Evolutionary conservation across 1,139 yeast species (phyloP).

Genomic region (Saccharomycopsis hybrid): DNA sequence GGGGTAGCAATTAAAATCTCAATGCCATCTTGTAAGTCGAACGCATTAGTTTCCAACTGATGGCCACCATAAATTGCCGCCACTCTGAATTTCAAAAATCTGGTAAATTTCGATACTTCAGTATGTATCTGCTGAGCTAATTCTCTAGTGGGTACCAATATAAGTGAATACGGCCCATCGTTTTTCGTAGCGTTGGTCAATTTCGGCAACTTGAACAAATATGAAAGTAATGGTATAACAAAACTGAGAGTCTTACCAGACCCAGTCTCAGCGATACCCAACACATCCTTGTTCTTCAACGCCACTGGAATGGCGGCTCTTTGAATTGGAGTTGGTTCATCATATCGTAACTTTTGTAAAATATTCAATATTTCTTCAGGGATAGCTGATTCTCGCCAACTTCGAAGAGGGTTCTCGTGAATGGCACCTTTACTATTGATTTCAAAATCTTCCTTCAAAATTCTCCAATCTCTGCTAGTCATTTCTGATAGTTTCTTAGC

Average conservation of each 20-base stretch:
- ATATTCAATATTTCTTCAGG: constrained; percentile 38
- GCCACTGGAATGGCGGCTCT: constrained; percentile 82
- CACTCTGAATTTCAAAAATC: constrained; percentile 38
- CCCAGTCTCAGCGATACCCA: constrained; percentile 96
- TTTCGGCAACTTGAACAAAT: constrained; percentile 41
- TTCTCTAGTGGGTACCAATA: constrained; percentile 91
- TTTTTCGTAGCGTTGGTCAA: constrained; percentile 33
- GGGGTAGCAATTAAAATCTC: constrained; percentile 92
- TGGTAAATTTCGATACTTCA: constrained; percentile 53
- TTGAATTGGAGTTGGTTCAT: constrained; percentile 82
- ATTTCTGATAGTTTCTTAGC: constrained; percentile 56
- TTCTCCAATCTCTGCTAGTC: constrained; percentile 87
- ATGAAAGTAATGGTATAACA: constrained; percentile 63
- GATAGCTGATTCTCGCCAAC: constrained; percentile 61
- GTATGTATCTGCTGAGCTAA: constrained; percentile 77
- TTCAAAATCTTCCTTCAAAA: constrained; percentile 70
- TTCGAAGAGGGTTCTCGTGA: constrained; percentile 54
- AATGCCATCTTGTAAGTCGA: constrained; percentile 56
- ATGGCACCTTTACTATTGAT: constrained; percentile 55
- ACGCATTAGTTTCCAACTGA: constrained; percentile 66
- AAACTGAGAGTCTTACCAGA: constrained; percentile 91
- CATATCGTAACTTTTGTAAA: constrained; percentile 39
- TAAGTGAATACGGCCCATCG: constrained; percentile 61
- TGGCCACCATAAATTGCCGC: constrained; percentile 88
- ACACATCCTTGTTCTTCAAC: constrained; percentile 51